A percentile compares a stretch with the other conserved stretches of the same genome.
Evolutionary conservation across 1,139 yeast genomes (phyloP).

Genomic region (Taphrina populina): DNA sequence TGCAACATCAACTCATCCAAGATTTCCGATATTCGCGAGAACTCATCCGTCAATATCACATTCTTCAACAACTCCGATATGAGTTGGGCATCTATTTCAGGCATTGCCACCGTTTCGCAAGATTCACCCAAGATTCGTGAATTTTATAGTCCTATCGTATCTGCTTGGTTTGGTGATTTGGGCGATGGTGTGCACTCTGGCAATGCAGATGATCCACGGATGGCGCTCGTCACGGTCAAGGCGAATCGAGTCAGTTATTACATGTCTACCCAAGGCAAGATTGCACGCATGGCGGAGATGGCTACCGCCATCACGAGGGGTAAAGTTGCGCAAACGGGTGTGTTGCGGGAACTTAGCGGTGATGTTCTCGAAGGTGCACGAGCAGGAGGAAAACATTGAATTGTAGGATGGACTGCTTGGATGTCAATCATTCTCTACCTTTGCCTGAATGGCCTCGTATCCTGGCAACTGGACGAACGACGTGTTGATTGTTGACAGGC

Average conservation of each 20-base stretch:
- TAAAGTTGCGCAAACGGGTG: conserved; percentile 29
- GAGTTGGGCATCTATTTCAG: conserved; percentile 25
- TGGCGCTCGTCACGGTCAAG: conserved; percentile 18
- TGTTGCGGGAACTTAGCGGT: conserved; percentile 20
- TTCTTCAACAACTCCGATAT: conserved; percentile 24
- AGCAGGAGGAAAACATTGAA: conserved; percentile 1
- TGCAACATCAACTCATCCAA: conserved; percentile 25
- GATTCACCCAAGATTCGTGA: conserved; percentile 21
- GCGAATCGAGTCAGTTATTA: conserved; percentile 26
- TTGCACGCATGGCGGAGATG: conserved; percentile 28
- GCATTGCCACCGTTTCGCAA: conserved; percentile 27
- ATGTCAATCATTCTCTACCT: no score
- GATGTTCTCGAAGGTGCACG: conserved; percentile 31
- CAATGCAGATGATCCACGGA: conserved; percentile 27
- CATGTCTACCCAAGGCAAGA: conserved; percentile 24
- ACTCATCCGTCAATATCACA: conserved; percentile 9
- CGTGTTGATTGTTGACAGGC: no score
- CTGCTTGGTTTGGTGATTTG: conserved; percentile 28
- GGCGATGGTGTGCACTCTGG: conserved; percentile 29
- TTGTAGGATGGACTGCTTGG: no score
- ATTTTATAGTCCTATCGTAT: conserved; percentile 24
- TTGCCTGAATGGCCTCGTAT: no score
- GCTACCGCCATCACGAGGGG: conserved; percentile 24
- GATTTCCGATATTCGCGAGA: conserved; percentile 6
- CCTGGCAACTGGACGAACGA: no score